A percentile compares a stretch with the other conserved stretches of the same genome.
Evolutionary conservation across 2,329 filamentous ascomycete genomes (phyloP).

Genomic region (Fonsecaea multimorphosa): DNA sequence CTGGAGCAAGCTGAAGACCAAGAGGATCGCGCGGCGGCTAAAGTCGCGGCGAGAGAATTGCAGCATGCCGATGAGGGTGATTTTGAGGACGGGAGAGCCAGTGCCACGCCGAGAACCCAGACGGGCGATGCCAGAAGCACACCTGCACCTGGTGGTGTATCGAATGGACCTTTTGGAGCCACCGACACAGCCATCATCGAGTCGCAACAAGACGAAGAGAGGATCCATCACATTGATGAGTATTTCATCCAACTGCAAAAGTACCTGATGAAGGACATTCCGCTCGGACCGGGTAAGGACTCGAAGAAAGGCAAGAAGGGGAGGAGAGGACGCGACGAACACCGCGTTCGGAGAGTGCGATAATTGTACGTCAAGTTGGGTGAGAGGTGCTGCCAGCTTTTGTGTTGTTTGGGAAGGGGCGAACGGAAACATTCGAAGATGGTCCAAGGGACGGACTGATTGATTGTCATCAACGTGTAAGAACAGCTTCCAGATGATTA

Average conservation of each 20-base stretch:
- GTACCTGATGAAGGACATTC: conserved; percentile 59
- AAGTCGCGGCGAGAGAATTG: conserved; percentile 85
- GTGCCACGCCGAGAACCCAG: conserved; percentile 42
- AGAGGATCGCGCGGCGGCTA: conserved; percentile 88
- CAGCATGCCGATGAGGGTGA: conserved; percentile 82
- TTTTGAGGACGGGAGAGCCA: conserved; percentile 69
- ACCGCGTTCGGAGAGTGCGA: conserved; percentile 47
- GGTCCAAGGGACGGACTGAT: neutral
- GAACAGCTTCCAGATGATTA: neutral
- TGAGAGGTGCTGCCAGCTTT: neutral
- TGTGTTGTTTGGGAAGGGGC: neutral
- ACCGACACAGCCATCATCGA: conserved; percentile 44
- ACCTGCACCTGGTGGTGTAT: conserved; percentile 6
- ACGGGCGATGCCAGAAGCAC: conserved; percentile 38
- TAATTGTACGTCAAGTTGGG: conserved; percentile 12
- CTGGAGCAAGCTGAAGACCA: conserved; percentile 90
- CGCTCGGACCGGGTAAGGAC: conserved; percentile 55
- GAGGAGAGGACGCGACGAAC: conserved; percentile 55
- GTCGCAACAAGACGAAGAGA: conserved; percentile 51
- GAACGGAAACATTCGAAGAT: neutral
- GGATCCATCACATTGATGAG: conserved; percentile 70
- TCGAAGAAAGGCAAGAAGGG: conserved; percentile 53
- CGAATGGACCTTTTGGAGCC: conserved; percentile 35
- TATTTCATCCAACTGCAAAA: conserved; percentile 76
- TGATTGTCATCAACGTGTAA: neutral